A percentile compares a stretch with the other conserved stretches of the same genome.
phyloP scores from a whole-genome alignment of 208 protist genomes.

The Trypanosoma vivax region DNA sequence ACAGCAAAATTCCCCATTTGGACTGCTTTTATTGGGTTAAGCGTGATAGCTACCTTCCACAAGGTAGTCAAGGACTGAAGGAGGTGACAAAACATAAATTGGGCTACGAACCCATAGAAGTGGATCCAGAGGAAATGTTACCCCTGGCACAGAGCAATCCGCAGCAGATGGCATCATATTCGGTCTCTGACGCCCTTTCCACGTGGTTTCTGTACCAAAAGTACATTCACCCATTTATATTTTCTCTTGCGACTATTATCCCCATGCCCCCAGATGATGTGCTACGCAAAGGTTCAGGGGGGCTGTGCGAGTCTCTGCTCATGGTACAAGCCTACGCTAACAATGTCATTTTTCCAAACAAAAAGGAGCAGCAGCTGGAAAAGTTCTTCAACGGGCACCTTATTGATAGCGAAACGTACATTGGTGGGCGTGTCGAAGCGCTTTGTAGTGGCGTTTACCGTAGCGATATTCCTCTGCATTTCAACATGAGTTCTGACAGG shows the following conservation, averaged over 20 bases:
- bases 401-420: constrained; percentile 99
- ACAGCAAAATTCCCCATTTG: constrained; percentile 92
- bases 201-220: constrained; percentile 99
- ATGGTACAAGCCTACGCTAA: constrained; percentile 97
- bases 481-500: constrained; percentile 89
- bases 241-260: constrained; percentile 99
- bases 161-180: constrained; percentile 98
- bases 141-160: constrained; percentile 93
- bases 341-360: constrained; percentile 99
- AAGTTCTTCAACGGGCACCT: constrained; percentile 97
- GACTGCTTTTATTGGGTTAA: constrained; percentile 99
- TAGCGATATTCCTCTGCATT: constrained; percentile 93
- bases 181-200: constrained; percentile 99
- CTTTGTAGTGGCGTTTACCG: constrained; percentile 96
- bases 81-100: constrained; percentile 98
- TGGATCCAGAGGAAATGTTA: constrained; percentile 99
- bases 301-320: constrained; percentile 98
- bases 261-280: constrained; percentile 99
- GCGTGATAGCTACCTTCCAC: constrained; percentile 99
- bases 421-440: constrained; percentile 95
- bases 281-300: constrained; percentile 98
- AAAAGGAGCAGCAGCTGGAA: constrained; percentile 87
- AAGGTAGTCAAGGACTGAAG: constrained; percentile 95
- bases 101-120: constrained; percentile 98
- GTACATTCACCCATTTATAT: constrained; percentile 99